Evolutionary conservation across 192 early-diverging fungal genomes (phyloP), one percentile per base, ranked within the genome.

Genomic region (Chytriomyces hyalinus): DNA sequence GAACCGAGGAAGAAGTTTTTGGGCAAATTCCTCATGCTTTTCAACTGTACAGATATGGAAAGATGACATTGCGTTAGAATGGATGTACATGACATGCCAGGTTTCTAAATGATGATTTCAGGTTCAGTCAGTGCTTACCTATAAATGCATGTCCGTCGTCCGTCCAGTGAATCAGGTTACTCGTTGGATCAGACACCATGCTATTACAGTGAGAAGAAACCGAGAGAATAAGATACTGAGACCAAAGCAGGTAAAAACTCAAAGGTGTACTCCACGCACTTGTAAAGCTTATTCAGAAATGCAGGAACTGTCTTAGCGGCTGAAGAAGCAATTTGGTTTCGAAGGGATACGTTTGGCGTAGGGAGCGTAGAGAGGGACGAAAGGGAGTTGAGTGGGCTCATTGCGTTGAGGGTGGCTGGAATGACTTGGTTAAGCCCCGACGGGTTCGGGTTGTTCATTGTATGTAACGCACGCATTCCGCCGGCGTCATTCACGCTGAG

Each of bases 211-310:
- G 53, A 44, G 22, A 36, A 69, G 36, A n/a, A 61, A 10, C 28
- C 46, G n/a, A 13, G 46, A 85, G n/a, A 51, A 49, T 13, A 8
- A 22, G n/a, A 17, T 10, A 13, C 24, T 15, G 26, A 1, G 26
- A 8, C 70, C 44, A 8, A 64, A 53, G 10, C 0, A 70, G 46
- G 60, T 22, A 36, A 13, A 49, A 4, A 13, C 9, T 47, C 15
- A 70, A 63, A 73, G 50, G 43, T 26, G 24, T 24, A 6, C 57
- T 7, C 17, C 13, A 60, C 86, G 76, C 86, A 94, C 93, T 88
- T 92, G 80, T 94, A 97, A 9, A 98, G 90, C 77, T 98, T 98
- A 84, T 94, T 96, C 11, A 98, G 81, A 78, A 98, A 98, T 3
- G 95, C 94, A 2, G 96, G 94, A 20, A 98, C 94, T 70, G 76